Evolutionary conservation across 768 basidiomycete genomes (phyloP).

Genomic region (Phlegmacium glaucopus): DNA sequence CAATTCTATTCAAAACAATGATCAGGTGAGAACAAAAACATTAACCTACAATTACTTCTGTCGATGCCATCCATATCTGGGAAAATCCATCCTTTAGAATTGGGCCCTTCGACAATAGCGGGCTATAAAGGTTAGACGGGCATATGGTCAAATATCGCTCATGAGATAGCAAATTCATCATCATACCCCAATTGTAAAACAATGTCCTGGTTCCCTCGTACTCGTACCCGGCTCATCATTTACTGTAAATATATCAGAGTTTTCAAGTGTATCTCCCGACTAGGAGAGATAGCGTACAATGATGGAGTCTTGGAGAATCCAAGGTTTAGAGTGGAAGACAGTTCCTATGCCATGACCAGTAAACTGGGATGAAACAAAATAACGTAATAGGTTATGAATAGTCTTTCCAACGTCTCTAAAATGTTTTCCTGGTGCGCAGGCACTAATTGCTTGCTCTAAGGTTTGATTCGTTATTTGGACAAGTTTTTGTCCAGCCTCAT

Average conservation of each 20-base stretch:
- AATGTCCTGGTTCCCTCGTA: constrained; percentile 76
- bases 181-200: constrained; percentile 83
- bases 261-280: neutral
- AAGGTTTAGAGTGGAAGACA: constrained; percentile 77
- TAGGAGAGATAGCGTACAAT: constrained; percentile 40
- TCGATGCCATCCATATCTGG: constrained; percentile 93
- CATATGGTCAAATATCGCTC: neutral
- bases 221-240: constrained; percentile 73
- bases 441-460: constrained; percentile 63
- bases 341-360: constrained; percentile 87
- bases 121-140: constrained; percentile 42
- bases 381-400: constrained; percentile 56
- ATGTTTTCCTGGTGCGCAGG: constrained; percentile 68
- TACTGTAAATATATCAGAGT: constrained; percentile 34
- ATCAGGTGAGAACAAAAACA: neutral
- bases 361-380: constrained; percentile 68
- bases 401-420: constrained; percentile 70
- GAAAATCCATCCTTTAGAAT: constrained; percentile 71
- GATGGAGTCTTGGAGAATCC: constrained; percentile 85
- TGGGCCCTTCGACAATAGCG: constrained; percentile 68
- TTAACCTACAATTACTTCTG: constrained; percentile 47
- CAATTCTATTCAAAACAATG: constrained; percentile 52
- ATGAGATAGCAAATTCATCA: constrained; percentile 19
- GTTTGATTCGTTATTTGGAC: constrained; percentile 61
- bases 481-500: constrained; percentile 64